phyloP scores from a whole-genome alignment of 208 protist species.

The Kentomonas sorsogonicus region DNA sequence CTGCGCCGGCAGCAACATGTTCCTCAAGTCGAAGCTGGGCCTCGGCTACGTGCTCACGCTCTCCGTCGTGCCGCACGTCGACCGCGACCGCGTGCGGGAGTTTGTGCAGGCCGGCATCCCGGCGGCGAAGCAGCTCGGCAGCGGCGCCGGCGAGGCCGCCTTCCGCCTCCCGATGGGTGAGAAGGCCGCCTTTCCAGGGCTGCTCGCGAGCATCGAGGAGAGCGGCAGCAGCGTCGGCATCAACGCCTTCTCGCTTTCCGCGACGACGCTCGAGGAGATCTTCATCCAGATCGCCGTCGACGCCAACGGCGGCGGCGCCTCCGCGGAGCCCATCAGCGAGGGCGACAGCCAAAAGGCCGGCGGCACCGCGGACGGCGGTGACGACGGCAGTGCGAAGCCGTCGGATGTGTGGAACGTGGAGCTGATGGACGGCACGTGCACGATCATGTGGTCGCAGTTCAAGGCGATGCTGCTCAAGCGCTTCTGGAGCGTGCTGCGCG shows the following conservation, averaged over 20 bases:
- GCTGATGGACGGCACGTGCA: constrained; percentile 10
- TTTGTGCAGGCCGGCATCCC: too few relatives aligned
- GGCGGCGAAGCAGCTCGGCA: neutral
- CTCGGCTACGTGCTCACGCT: constrained; percentile 58
- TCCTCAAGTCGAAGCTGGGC: constrained; percentile 58
- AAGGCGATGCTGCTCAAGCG: constrained; percentile 59
- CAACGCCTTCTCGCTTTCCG: constrained; percentile 43
- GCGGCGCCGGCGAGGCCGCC: constrained; percentile 31
- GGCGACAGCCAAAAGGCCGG: neutral
- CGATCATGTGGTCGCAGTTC: constrained; percentile 40
- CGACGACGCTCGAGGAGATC: constrained; percentile 72
- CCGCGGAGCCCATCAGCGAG: neutral
- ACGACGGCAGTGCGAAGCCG: constrained; percentile 15
- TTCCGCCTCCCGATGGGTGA: constrained; percentile 47
- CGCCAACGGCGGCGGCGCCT: neutral
- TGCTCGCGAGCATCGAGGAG: constrained; percentile 42
- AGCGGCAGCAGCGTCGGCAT: constrained; percentile 23
- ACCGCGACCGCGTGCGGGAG: too few relatives aligned
- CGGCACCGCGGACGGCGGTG: constrained; percentile 19
- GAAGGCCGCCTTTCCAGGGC: constrained; percentile 27
- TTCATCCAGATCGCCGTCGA: constrained; percentile 53
- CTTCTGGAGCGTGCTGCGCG: constrained; percentile 39
- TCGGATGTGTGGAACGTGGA: constrained; percentile 38
- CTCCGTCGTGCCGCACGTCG: constrained; percentile 25
- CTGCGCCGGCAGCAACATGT: constrained; percentile 49